Conservation (phyloP, 495 filamentous ascomycete genomes). For the Neurospora tetrasperma region DNA sequence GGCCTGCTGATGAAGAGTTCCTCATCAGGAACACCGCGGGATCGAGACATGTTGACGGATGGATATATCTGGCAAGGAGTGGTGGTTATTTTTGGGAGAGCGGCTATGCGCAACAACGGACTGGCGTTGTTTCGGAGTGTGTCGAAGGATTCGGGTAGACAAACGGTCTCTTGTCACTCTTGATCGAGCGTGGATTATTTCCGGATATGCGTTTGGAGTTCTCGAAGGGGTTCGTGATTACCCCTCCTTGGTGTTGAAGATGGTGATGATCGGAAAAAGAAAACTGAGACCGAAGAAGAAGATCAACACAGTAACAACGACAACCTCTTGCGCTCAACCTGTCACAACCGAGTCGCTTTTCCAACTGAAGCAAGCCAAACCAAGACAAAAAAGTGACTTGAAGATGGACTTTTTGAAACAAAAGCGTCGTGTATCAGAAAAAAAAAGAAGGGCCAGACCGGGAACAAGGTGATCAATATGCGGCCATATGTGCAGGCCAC, state of each 20-base stretch:
- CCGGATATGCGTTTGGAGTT: not conserved
- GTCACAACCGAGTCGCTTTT: not conserved
- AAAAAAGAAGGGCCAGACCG: constrained; percentile 5
- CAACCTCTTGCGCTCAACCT: not conserved
- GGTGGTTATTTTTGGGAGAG: not conserved
- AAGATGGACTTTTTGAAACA: constrained; percentile 7
- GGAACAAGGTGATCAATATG: constrained; percentile 24
- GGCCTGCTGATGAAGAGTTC: constrained; percentile 67
- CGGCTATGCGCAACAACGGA: not conserved
- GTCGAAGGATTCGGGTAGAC: constrained; percentile 4
- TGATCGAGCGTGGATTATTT: not conserved
- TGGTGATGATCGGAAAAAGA: not conserved
- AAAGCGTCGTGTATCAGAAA: constrained; percentile 2
- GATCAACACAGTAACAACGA: not conserved
- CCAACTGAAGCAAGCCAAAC: not conserved
- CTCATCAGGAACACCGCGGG: constrained; percentile 50
- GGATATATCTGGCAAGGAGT: constrained; percentile 1
- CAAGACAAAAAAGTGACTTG: not conserved
- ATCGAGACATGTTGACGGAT: constrained; percentile 29
- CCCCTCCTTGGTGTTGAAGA: constrained; percentile 6
- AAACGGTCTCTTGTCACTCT: not conserved
- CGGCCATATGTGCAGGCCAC: constrained; percentile 27
- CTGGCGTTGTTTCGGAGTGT: constrained; percentile 1
- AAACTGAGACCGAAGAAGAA: not conserved
- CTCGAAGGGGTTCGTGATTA: not conserved